A percentile compares a stretch with the other conserved stretches of the same genome.
Conservation (phyloP, 2,329 filamentous ascomycete genomes). For the Beauveria scarabaeidicola region DNA sequence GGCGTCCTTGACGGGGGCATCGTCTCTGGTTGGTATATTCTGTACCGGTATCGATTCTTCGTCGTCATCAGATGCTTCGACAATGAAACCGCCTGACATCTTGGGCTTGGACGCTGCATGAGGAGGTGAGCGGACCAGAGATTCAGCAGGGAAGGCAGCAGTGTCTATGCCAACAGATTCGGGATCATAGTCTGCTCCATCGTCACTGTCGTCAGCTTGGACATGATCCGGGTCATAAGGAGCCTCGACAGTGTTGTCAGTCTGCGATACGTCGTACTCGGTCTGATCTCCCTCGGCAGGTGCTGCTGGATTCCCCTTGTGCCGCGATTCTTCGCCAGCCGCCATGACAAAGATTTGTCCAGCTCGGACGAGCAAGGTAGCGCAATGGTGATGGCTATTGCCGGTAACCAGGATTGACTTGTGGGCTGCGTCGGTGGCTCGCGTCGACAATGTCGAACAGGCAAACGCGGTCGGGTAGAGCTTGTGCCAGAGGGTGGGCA, state of each 20-base stretch:
- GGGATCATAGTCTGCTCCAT: conserved; percentile 50
- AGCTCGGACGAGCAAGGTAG: background rate
- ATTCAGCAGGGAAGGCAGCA: conserved; percentile 15
- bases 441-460: background rate
- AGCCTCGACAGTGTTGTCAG: conserved; percentile 40
- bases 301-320: conserved; percentile 44
- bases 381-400: background rate
- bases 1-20: conserved; percentile 1
- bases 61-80: conserved; percentile 48
- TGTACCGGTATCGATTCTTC: conserved; percentile 7
- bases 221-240: conserved; percentile 41
- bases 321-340: conserved; percentile 39
- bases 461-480: no score
- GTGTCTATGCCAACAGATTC: conserved; percentile 41
- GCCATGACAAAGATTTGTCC: conserved; percentile 22
- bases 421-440: background rate
- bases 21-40: conserved; percentile 11
- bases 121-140: background rate
- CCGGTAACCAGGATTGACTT: background rate
- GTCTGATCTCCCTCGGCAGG: conserved; percentile 45
- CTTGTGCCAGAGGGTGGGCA: no score
- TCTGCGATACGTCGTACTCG: conserved; percentile 48
- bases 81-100: conserved; percentile 50
- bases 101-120: conserved; percentile 41
- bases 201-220: conserved; percentile 40